phyloP scores from a whole-genome alignment of 164 flowering plant genomes.

The Annona cherimola region DNA sequence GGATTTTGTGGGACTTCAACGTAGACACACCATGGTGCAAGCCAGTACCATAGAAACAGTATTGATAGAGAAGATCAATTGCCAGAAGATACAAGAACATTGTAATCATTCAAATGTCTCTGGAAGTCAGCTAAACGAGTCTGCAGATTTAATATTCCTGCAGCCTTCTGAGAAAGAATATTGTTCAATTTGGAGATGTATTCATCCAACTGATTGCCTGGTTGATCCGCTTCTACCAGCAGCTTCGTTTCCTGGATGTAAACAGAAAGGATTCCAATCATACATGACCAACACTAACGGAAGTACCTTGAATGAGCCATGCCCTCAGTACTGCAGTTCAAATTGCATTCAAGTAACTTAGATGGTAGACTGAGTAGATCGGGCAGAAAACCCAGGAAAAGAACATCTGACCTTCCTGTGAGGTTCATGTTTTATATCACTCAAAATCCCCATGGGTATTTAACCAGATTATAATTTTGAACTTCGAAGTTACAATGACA shows the following conservation, averaged over 20 bases:
- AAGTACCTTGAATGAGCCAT: too few species aligned
- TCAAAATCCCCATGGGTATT: background rate
- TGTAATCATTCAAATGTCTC: constrained; percentile 84
- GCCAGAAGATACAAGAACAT: constrained; percentile 43
- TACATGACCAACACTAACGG: too few species aligned
- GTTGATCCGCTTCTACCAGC: constrained; percentile 91
- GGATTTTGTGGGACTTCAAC: background rate
- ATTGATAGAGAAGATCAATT: background rate
- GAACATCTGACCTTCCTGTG: background rate
- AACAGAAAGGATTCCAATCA: background rate
- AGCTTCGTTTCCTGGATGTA: constrained; percentile 85
- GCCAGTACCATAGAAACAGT: constrained; percentile 50
- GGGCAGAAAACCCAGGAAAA: background rate
- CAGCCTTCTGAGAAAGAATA: constrained; percentile 92
- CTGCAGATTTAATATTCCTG: constrained; percentile 85
- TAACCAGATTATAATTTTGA: background rate
- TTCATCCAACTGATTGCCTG: constrained; percentile 88
- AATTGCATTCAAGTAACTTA: too few species aligned
- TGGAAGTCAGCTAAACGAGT: constrained; percentile 94
- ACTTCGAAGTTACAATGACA: constrained; percentile 29
- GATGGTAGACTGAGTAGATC: too few species aligned
- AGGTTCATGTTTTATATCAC: background rate
- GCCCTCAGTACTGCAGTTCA: too few species aligned
- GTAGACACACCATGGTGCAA: background rate
- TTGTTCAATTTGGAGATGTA: constrained; percentile 78